phyloP scores from a whole-genome alignment of 345 rosid species.

The Nasturtium officinale region DNA sequence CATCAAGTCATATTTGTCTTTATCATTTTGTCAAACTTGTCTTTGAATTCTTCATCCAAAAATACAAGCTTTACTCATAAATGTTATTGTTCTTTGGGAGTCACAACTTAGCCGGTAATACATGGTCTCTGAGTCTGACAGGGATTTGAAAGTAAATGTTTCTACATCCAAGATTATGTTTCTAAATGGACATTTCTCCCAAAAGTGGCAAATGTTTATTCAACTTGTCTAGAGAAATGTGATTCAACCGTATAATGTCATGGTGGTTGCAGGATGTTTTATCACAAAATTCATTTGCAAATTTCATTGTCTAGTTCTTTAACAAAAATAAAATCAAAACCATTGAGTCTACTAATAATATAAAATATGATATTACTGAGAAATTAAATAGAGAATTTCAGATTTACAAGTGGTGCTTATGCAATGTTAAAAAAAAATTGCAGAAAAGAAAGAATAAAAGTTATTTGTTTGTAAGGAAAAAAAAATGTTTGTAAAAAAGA shows the following conservation, averaged over 20 bases:
- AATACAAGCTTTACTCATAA: constrained; percentile 19
- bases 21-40: constrained; percentile 35
- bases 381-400: neutral
- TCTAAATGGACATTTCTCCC: neutral
- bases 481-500: neutral
- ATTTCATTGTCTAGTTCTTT: neutral
- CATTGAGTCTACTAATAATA: neutral
- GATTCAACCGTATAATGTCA: neutral
- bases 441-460: constrained; percentile 5
- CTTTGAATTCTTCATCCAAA: constrained; percentile 27
- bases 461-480: neutral
- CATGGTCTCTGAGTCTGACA: neutral
- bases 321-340: neutral
- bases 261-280: neutral
- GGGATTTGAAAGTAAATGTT: neutral
- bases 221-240: neutral
- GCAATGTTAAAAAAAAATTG: neutral
- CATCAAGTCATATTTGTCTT: constrained; percentile 41
- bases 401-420: neutral
- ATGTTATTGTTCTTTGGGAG: constrained; percentile 7
- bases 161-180: neutral
- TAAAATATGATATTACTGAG: neutral
- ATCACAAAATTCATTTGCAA: neutral
- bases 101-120: neutral
- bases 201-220: neutral